Evolutionary conservation across 345 rosid species (phyloP), one percentile per base, ranked within the genome.

Genomic region (Anastatica hierochuntica): DNA sequence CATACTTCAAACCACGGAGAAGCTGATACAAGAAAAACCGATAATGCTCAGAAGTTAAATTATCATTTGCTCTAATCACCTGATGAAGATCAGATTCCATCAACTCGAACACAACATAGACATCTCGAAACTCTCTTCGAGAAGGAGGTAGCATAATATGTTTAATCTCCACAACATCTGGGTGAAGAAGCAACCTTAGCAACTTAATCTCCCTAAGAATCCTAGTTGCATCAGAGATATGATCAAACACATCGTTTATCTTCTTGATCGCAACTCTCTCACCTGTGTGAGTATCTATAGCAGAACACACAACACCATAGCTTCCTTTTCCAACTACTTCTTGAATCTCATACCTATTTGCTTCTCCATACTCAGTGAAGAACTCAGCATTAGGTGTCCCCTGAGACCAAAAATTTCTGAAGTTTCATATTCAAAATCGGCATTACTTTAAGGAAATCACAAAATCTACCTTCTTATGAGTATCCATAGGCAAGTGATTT

Each of bases 81-180:
- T 92, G 97, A 62, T 92, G 98, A 38, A 92, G 95, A 64, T 92
- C 98, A 47, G 98, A 92, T 71, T 92, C 98, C 98, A 92, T 92
- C 72, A 31, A 4, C 36, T 31, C 36, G n/a, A 31, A 31, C 12
- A 31, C 94, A 46, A 92, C 97, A 66, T 92, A 92, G 24, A 92
- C 83, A 75, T 92, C 98, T 54, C 67, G 72, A 60, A 92, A 92
- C 63, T 92, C 98, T 58, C 97, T 68, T 4, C 94, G 84, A 4
- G 98, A 92, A 47, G 98, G 98, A 68, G 98, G 98, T 42, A 92
- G 79, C 98, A 88, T 92, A 29, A 92, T 88, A 55, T 92, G 98
- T 55, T 83, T 92, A 46, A 92, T 85, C 72, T 85, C 85, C 16
- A 92, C 98, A 24, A 92, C 72, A 75, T 88, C 97, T 0, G 98